Conservation (phyloP, 225 moss, liverwort and hornwort species). For the Climacium dendroides region DNA sequence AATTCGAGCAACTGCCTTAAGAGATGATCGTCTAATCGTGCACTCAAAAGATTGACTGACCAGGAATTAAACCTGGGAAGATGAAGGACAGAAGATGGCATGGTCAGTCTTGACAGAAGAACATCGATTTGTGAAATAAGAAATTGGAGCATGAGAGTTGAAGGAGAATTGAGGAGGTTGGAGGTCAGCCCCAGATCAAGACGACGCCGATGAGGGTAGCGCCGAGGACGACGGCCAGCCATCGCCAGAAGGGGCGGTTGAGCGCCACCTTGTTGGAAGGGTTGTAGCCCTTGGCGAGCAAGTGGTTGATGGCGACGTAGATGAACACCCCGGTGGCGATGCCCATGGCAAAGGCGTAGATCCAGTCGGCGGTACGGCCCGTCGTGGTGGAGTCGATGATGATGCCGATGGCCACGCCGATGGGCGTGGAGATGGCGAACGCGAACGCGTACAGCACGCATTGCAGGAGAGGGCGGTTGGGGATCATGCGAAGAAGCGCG, state of each 20-base stretch:
- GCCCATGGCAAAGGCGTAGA: slow-evolving; percentile 44
- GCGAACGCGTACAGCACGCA: slow-evolving; percentile 33
- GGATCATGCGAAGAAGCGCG: slow-evolving; percentile 42
- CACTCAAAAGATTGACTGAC: neutral
- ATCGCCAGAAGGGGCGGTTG: slow-evolving; percentile 15
- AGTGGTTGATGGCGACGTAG: slow-evolving; percentile 57
- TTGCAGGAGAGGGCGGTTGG: slow-evolving; percentile 30
- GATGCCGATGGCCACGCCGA: slow-evolving; percentile 57
- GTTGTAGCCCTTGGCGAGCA: slow-evolving; percentile 31
- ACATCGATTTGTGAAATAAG: neutral
- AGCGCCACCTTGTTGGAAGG: neutral
- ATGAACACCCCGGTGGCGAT: slow-evolving; percentile 44
- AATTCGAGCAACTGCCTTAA: neutral
- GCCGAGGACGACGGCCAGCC: slow-evolving; percentile 10
- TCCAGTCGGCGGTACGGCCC: slow-evolving; percentile 35
- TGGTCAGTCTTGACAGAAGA: neutral
- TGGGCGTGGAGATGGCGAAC: slow-evolving; percentile 45
- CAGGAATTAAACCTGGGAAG: neutral
- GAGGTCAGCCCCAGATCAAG: slow-evolving; percentile 20
- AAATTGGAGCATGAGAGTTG: neutral
- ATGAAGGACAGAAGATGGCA: neutral
- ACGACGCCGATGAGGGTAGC: slow-evolving; percentile 34
- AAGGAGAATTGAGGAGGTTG: neutral
- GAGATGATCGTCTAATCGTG: neutral
- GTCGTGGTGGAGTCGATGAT: slow-evolving; percentile 36